Evolutionary conservation across 306 rosid species (phyloP), one percentile per base, ranked within the genome.

Genomic region (Dryas octopetala): DNA sequence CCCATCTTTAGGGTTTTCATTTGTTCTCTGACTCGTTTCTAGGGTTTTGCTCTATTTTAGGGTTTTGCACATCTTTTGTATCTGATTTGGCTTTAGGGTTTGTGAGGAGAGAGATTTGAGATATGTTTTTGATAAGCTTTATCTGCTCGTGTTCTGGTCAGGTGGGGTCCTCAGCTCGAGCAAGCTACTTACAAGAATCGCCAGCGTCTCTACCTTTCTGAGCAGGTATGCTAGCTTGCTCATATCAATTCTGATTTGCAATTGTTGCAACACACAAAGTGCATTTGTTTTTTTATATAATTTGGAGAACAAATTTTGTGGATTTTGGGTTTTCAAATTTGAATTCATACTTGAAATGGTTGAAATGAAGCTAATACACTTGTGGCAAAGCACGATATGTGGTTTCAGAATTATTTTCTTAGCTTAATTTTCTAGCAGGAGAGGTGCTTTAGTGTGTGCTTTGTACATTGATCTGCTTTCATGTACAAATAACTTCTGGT

Each of bases 101-200:
- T 69, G 23, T 4, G 28, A 19, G 43, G 74, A 32, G 5, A 14
- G 62, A 69, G 11, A 15, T 38, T 10, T 40, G 23, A 40, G 38
- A 62, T 38, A 17, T 62, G 66, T 57, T 61, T 3, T 38, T 13
- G 13, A 32, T 62, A 9, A 62, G 13, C 68, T 40, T 63, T 17
- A 16, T 66, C 9, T 66, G 52, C 15, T 17, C 26, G 7, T 81
- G 60, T 32, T 43, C n/a, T 65, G 45, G 55, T 65, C 66, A 95
- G 98, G 77, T 94, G 98, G 98, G 98, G 98, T 50, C 94, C 97
- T 16, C 93, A 83, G 63, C 82, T 91, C 0, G 97, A 91, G 61
- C 84, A 82, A 61, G 93, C 90, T 1, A 88, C 93, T 9, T 91
- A 95, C 91, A 95, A 95, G 85, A 95, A 87, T 46, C 93, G 95